Percentiles rank a stretch among this genome's conserved stretches.
These are phyloP conservation scores for Lantana camara DNA, from an alignment of 257 asterid species.

Conservation along the genomic window DNA sequence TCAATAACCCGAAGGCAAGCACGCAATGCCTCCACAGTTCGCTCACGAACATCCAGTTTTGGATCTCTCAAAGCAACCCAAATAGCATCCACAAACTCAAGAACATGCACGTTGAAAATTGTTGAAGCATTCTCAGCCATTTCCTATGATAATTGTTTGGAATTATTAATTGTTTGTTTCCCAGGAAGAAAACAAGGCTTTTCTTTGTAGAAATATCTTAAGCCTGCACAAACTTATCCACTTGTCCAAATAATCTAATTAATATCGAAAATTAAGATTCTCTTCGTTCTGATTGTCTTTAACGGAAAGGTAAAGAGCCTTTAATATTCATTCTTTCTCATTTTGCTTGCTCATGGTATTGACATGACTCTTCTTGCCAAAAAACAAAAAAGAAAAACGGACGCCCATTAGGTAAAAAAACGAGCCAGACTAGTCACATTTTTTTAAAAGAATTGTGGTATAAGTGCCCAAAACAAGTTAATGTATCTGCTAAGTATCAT, in stretches of 20 bases:
- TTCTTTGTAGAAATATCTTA: too few relatives aligned
- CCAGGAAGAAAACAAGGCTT: neutral
- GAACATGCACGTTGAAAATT: constrained; percentile 93
- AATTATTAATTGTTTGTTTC: neutral
- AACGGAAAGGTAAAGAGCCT: neutral
- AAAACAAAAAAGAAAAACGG: neutral
- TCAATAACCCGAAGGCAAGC: constrained; percentile 96
- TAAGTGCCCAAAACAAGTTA: neutral
- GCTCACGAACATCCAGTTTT: constrained; percentile 81
- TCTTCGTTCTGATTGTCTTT: neutral
- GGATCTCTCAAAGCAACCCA: constrained; percentile 99
- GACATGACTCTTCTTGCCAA: neutral
- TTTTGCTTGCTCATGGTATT: neutral
- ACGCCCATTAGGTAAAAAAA: neutral
- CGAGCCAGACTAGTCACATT: neutral
- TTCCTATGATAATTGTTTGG: constrained; percentile 59
- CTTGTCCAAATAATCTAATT: neutral
- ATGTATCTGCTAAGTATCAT: neutral
- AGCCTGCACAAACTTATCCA: neutral
- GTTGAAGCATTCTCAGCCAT: constrained; percentile 99
- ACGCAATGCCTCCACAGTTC: constrained; percentile 96
- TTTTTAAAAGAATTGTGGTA: neutral
- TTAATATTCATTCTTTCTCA: neutral
- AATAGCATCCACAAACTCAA: constrained; percentile 95
- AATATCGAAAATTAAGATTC: neutral